Evolutionary conservation across 2,329 filamentous ascomycete species (phyloP), one percentile per base, ranked within the genome.

Genomic region (Stagonosporopsis cucurbitacearum): DNA sequence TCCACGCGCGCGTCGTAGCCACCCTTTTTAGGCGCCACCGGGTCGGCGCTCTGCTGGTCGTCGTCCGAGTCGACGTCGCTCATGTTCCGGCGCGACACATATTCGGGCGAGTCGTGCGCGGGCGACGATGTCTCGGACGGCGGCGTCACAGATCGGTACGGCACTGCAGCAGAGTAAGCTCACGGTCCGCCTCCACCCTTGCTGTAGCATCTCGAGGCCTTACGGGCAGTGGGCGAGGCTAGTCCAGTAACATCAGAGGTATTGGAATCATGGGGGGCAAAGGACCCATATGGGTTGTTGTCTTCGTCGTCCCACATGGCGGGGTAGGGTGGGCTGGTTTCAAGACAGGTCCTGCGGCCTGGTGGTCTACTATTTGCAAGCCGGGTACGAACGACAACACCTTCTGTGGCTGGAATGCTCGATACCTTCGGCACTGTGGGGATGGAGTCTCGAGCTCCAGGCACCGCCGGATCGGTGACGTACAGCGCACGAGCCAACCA

Each of bases 301-400:
- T 98, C 92, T 80, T 98, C 94, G 82, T 98, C 93, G 84, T 97
- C 96, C 94, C 94, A 98, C 94, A 98, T 98, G 66, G 68, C 57
- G 66, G 42, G 35, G 44, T 46, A 48, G 25, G 23, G 32, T 28
- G n/a, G 20, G 37, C 12, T 9, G 22, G 17, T 15, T 39, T 7
- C 22, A 25, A n/a, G 19, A 6, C 12, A 19, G 47, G 8, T 17
- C 4, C 17, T 28, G 28, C 23, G 44, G 45, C 35, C 33, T 30
- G 39, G 2, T 9, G 15, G 2, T 32, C 30, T 36, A 35, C 7
- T 23, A 2, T 33, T 45, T 30, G 28, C 26, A 1, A 42, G 35
- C 22, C n/a, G 43, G 23, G 25, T 40, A 32, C 37, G 25, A 44
- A 32, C 37, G 22, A 30, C 40, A 17, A 49, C 25, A 40, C n/a